These are phyloP conservation scores for Thielaviopsis musarum DNA, from an alignment of 2,329 filamentous ascomycete genomes.

Conservation along the genomic window DNA sequence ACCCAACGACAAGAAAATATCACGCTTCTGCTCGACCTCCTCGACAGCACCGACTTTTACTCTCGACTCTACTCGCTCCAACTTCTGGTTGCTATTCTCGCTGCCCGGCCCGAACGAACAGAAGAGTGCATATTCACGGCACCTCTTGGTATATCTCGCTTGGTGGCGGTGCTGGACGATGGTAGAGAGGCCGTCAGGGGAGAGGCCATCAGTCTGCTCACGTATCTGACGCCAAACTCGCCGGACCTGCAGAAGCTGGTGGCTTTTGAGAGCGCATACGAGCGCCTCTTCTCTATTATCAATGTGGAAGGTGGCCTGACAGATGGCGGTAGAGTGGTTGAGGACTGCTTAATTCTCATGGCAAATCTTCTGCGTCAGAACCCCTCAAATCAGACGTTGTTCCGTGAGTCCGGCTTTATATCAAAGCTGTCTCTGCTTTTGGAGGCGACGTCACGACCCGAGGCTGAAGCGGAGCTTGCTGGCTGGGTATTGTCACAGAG, in stretches of 20 bases:
- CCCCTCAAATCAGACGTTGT: slow-evolving; percentile 80
- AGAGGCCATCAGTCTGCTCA: slow-evolving; percentile 73
- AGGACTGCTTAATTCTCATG: slow-evolving; percentile 82
- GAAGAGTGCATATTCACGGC: slow-evolving; percentile 89
- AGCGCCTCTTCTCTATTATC: slow-evolving; percentile 69
- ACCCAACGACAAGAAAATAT: slow-evolving; percentile 97
- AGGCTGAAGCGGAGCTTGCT: slow-evolving; percentile 38
- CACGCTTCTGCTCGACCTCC: slow-evolving; percentile 70
- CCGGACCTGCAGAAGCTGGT: slow-evolving; percentile 87
- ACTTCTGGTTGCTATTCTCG: slow-evolving; percentile 70
- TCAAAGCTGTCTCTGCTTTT: slow-evolving; percentile 55
- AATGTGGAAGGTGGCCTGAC: slow-evolving; percentile 63
- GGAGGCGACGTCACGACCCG: slow-evolving; percentile 34
- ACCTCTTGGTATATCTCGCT: slow-evolving; percentile 69
- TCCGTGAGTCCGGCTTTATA: slow-evolving; percentile 77
- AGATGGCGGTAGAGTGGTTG: slow-evolving; percentile 72
- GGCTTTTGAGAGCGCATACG: slow-evolving; percentile 88
- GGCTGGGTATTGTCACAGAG: slow-evolving; percentile 61
- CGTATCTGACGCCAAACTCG: slow-evolving; percentile 72
- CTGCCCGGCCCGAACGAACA: slow-evolving; percentile 73
- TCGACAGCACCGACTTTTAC: slow-evolving; percentile 79
- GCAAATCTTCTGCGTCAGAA: slow-evolving; percentile 81
- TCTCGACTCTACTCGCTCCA: slow-evolving; percentile 82
- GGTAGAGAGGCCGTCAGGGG: slow-evolving; percentile 73
- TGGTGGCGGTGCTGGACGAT: slow-evolving; percentile 75